Evolutionary conservation across 1,284 basidiomycete species (phyloP), one percentile per base, ranked within the genome.

Genomic region (Anthracocystis walkeri): DNA sequence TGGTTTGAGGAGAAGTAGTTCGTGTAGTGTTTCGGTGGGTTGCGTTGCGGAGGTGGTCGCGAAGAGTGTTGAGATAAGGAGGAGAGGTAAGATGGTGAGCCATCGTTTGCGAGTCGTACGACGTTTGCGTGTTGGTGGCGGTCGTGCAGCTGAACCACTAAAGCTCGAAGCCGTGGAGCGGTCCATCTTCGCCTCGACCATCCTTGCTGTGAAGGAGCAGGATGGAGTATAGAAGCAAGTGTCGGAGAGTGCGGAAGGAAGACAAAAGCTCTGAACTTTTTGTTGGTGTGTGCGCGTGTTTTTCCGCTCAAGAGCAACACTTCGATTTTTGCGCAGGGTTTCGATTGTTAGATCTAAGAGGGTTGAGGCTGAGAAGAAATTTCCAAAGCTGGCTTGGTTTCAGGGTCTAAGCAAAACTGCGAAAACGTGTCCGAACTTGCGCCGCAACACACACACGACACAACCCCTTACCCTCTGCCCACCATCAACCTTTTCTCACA

Each of bases 1-100:
- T 0, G 93, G 90, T 48, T 89, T 89, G 23, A 98, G 85, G 2
- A 88, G 87, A 7, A 98, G 88, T 35, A 89, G 85, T 86, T 98
- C 95, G 41, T 60, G 23, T 62, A 84, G 86, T 7, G 69, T 48
- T 46, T 81, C 79, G 8, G 41, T 20, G 63, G 56, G 12, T 31
- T n/a, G 18, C 42, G 21, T n/a, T 18, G 8, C 42, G 41, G 44
- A 38, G n/a, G n/a, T 33, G 42, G 8, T n/a, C 8, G 31, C 7
- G 6, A 18, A 16, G 18, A 58, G 38, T 2, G 21, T 10, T 6
- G 20, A n/a, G n/a, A 50, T 23, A 21, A 33, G 27, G 10, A 58
- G 18, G 3, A 38, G 35, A 4, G 35, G 14, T 3, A 38, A 38
- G 7, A 25, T 7, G 38, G 23, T 4, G 7, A 25, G 29, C 42